Percentiles rank a stretch among this genome's conserved stretches.
phyloP scores from a whole-genome alignment of 257 asterid species.

The Vinca minor region DNA sequence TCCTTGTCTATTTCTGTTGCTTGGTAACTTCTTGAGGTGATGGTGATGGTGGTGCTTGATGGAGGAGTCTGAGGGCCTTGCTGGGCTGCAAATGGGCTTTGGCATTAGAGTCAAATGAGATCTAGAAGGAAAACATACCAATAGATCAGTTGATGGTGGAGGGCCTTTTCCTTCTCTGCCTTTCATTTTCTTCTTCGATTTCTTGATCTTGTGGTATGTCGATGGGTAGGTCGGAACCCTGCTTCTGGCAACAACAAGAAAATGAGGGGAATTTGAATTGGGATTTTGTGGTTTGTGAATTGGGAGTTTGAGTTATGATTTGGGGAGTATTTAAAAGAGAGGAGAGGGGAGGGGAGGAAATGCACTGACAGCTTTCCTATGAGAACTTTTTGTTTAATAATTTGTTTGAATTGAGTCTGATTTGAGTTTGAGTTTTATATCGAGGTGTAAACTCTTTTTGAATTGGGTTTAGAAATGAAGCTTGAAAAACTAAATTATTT shows the following conservation, averaged over 20 bases:
- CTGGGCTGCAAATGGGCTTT: conserved; percentile 74
- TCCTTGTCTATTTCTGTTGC: conserved; percentile 24
- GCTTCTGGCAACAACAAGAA: no score
- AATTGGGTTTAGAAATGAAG: no score
- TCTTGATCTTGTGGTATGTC: conserved; percentile 10
- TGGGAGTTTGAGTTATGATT: conserved; percentile 15
- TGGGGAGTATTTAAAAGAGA: conserved; percentile 18
- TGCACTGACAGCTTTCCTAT: conserved; percentile 29
- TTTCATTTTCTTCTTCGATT: conserved; percentile 34
- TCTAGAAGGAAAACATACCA: conserved; percentile 81
- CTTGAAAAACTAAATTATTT: no score
- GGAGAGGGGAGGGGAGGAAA: conserved; percentile 1
- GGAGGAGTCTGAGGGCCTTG: conserved; percentile 36
- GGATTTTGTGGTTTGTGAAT: conserved; percentile 21
- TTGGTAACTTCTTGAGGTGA: conserved; percentile 24
- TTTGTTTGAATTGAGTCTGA: no score
- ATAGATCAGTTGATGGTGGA: conserved; percentile 62
- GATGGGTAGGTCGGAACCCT: no score
- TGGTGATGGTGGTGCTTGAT: conserved; percentile 31
- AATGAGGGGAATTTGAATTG: no score
- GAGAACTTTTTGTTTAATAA: conserved; percentile 26
- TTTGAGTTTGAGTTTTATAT: no score
- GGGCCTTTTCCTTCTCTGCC: conserved; percentile 68
- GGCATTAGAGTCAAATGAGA: conserved; percentile 77
- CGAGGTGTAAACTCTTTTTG: no score